phyloP scores from a whole-genome alignment of 805 yeast species.

The Candida taoyuanica region DNA sequence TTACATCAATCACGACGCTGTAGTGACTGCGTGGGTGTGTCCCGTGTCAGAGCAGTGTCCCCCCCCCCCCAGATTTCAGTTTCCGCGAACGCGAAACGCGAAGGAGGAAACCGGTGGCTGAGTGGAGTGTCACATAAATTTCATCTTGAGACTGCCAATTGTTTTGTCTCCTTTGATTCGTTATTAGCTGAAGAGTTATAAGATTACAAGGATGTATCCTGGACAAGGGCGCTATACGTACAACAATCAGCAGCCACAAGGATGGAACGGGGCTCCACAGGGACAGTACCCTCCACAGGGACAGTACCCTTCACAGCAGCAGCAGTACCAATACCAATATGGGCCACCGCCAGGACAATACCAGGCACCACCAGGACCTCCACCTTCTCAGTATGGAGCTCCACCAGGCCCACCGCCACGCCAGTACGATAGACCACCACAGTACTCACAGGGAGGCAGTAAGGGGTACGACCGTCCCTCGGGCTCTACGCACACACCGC shows the following conservation, averaged over 20 bases:
- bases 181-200: no score
- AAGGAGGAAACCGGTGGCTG: not conserved
- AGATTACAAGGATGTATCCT: constrained; percentile 20
- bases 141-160: not conserved
- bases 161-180: not conserved
- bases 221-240: constrained; percentile 12
- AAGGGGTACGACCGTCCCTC: constrained; percentile 17
- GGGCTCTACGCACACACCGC: constrained; percentile 12
- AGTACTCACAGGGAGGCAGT: constrained; percentile 3
- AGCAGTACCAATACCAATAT: constrained; percentile 1
- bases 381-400: not conserved
- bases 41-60: not conserved
- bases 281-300: constrained; percentile 2
- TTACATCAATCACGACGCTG: no score
- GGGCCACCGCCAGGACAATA: constrained; percentile 6
- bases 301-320: constrained; percentile 4
- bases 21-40: no score
- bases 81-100: constrained; percentile 1
- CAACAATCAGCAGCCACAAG: constrained; percentile 1
- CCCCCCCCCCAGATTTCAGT: no score
- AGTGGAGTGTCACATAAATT: not conserved
- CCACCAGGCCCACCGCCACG: not conserved
- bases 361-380: not conserved
- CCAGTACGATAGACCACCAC: constrained; percentile 4
- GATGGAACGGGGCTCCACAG: constrained; percentile 2